phyloP scores from a whole-genome alignment of 768 basidiomycete species.

The Pleurotus tuoliensis region DNA sequence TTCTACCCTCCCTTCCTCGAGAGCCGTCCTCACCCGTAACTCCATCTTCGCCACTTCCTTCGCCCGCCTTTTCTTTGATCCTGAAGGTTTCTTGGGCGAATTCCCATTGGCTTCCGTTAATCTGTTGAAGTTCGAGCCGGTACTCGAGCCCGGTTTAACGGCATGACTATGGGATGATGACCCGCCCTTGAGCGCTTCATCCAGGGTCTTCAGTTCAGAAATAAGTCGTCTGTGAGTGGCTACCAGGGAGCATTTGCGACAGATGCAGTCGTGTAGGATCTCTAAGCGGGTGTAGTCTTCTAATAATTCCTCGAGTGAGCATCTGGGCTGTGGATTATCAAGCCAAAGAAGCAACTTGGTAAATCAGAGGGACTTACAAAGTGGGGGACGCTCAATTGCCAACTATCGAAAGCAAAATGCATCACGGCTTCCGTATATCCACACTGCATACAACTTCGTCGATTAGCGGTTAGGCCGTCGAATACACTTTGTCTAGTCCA shows the following conservation, averaged over 20 bases:
- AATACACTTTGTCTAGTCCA: conserved; percentile 68
- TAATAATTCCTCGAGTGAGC: conserved; percentile 78
- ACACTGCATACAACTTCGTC: conserved; percentile 83
- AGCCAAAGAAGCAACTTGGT: conserved; percentile 1
- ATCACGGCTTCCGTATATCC: conserved; percentile 94
- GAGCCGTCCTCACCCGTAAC: conserved; percentile 50
- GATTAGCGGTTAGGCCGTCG: conserved; percentile 87
- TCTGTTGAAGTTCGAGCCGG: neutral
- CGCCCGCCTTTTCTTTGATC: conserved; percentile 72
- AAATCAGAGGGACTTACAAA: conserved; percentile 31
- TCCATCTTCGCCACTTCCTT: conserved; percentile 70
- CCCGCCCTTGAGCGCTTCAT: conserved; percentile 31
- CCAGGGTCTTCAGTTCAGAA: conserved; percentile 58
- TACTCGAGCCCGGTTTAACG: neutral
- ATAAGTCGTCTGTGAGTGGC: conserved; percentile 67
- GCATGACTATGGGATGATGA: neutral
- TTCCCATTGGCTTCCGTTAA: conserved; percentile 22
- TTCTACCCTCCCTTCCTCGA: conserved; percentile 77
- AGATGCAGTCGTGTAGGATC: conserved; percentile 85
- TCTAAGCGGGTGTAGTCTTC: conserved; percentile 89
- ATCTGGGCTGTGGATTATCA: conserved; percentile 42
- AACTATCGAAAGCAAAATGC: conserved; percentile 85
- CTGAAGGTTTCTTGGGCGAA: conserved; percentile 42
- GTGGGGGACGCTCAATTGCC: conserved; percentile 76
- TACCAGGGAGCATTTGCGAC: conserved; percentile 84